phyloP scores from a whole-genome alignment of 2,329 filamentous ascomycete species.

The Botryotinia convoluta region DNA sequence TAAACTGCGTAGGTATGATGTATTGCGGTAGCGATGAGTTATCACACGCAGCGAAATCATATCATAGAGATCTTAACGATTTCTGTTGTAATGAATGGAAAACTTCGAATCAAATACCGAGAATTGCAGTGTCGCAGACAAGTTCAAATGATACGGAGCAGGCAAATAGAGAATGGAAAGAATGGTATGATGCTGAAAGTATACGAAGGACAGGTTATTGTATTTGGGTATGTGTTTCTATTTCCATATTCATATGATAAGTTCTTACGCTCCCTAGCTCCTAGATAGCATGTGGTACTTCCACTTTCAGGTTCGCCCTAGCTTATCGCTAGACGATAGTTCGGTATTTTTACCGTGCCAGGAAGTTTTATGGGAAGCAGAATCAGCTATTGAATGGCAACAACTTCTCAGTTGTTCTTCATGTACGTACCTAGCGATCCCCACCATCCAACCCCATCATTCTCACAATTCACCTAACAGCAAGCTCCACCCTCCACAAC shows the following conservation, averaged over 20 bases:
- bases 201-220: constrained; percentile 43
- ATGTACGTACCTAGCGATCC: neutral
- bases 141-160: neutral
- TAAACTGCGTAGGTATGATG: constrained; percentile 1
- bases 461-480: neutral
- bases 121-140: neutral
- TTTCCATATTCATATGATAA: neutral
- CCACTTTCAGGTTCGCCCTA: neutral
- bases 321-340: neutral
- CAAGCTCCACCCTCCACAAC: constrained; percentile 41
- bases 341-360: neutral
- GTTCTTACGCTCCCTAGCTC: neutral
- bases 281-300: constrained; percentile 6
- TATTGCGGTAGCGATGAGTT: neutral
- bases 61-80: neutral
- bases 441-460: neutral
- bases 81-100: constrained; percentile 2
- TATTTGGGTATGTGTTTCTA: constrained; percentile 42
- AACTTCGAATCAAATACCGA: neutral
- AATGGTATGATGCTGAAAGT: constrained; percentile 42
- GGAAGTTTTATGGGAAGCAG: neutral
- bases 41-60: neutral
- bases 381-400: neutral
- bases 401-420: constrained; percentile 7
- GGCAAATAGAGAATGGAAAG: constrained; percentile 36